Conservation (phyloP, 345 rosid genomes). For the Dimocarpus longan region DNA sequence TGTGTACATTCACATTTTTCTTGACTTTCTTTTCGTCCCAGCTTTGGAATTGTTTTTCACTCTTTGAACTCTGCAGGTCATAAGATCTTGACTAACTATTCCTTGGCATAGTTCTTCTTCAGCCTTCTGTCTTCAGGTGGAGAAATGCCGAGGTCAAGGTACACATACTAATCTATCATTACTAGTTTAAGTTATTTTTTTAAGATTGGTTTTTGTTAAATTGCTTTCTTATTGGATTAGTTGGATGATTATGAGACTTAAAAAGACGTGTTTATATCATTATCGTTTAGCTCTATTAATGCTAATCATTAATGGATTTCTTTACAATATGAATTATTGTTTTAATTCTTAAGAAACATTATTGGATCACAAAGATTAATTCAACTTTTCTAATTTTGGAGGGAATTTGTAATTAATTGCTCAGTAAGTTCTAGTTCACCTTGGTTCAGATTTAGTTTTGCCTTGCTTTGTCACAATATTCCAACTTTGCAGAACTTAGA, state of each 20-base stretch:
- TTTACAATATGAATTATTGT: background rate
- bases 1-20: background rate
- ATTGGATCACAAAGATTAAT: too few species aligned
- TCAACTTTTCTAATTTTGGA: too few species aligned
- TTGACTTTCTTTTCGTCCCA: background rate
- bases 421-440: too few species aligned
- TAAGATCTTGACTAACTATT: slow-evolving; percentile 18
- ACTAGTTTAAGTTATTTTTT: background rate
- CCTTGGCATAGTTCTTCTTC: background rate
- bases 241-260: background rate
- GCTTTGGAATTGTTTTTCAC: background rate
- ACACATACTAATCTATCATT: slow-evolving; percentile 7
- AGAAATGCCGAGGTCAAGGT: slow-evolving; percentile 89
- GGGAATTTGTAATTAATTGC: too few species aligned
- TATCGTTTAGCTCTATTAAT: background rate
- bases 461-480: too few species aligned
- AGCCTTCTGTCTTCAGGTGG: background rate
- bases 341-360: too few species aligned
- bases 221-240: background rate
- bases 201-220: background rate
- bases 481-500: too few species aligned
- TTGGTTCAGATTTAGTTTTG: too few species aligned
- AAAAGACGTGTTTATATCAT: too few species aligned
- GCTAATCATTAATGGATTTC: background rate
- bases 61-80: slow-evolving; percentile 29